phyloP scores from a whole-genome alignment of 1,284 basidiomycete genomes.

The Heterobasidion occidentale region DNA sequence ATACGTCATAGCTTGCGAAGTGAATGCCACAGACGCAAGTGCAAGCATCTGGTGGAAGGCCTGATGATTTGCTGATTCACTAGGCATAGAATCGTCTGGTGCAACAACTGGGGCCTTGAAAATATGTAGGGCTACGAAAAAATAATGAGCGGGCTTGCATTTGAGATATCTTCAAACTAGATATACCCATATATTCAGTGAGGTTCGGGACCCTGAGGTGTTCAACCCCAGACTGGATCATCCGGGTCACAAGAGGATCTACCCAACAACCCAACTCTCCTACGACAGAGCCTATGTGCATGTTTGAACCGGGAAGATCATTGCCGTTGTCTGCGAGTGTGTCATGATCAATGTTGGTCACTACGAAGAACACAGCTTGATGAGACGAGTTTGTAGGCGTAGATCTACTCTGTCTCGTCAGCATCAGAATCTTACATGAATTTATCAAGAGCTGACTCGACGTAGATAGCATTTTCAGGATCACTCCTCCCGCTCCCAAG shows the following conservation, averaged over 20 bases:
- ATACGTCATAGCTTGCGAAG: slow-evolving; percentile 47
- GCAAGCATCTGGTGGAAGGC: slow-evolving; percentile 37
- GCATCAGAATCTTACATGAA: neutral
- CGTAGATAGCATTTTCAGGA: neutral
- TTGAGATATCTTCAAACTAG: neutral
- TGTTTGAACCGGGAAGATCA: slow-evolving; percentile 25
- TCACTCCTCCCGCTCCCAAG: slow-evolving; percentile 14
- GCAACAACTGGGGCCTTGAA: too few relatives aligned
- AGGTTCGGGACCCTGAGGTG: slow-evolving; percentile 60
- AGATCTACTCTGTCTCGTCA: neutral
- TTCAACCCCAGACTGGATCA: slow-evolving; percentile 76
- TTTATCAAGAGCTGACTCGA: neutral
- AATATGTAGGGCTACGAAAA: neutral
- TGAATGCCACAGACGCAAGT: slow-evolving; percentile 48
- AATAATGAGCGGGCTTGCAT: neutral
- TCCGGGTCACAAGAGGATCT: slow-evolving; percentile 64
- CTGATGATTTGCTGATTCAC: slow-evolving; percentile 4
- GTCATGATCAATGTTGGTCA: slow-evolving; percentile 73
- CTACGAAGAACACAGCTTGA: slow-evolving; percentile 57
- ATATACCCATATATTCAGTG: slow-evolving; percentile 43
- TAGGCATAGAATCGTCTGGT: too few relatives aligned
- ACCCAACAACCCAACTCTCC: slow-evolving; percentile 86
- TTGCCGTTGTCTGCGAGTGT: slow-evolving; percentile 28
- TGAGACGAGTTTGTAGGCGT: neutral
- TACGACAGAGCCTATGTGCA: slow-evolving; percentile 27